These are phyloP conservation scores for Daucus carota DNA, from an alignment of 129 eudicot species.

Conservation along the genomic window DH1_v3.0 NC_030385.2:46944501-46945000, in stretches of 20 bases:
- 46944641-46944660: no score
- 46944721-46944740: neutral
- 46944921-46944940: slow-evolving; percentile 7
- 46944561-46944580: neutral
- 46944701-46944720: neutral
- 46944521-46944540: neutral
- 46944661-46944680: neutral
- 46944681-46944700: no score
- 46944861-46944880: neutral
- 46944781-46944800: neutral
- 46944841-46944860: neutral
- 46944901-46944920: neutral
- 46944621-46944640: no score
- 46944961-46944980: slow-evolving; percentile 61
- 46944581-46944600: no score
- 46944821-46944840: neutral
- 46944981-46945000: slow-evolving; percentile 92
- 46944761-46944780: neutral
- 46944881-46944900: no score
- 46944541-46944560: neutral
- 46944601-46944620: no score
- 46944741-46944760: neutral
- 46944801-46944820: neutral
- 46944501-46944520: neutral
- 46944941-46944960: slow-evolving; percentile 80